phyloP scores from a whole-genome alignment of 352 stramenopile species.

The Phytophthora cactorum region DNA sequence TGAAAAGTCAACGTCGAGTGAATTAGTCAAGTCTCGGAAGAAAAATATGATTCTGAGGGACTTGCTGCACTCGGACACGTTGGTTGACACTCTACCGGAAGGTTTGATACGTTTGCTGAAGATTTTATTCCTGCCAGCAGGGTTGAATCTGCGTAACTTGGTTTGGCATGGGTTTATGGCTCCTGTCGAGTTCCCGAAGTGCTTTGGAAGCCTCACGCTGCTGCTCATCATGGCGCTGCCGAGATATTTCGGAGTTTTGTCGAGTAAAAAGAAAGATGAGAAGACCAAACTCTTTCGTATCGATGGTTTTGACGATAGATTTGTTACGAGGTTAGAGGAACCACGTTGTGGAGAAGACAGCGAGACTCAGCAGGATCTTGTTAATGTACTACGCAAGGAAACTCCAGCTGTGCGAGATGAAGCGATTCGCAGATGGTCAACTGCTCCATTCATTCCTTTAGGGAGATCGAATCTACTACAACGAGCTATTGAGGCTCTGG shows the following conservation, averaged over 20 bases:
- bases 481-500: conserved; percentile 35
- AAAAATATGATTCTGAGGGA: conserved; percentile 79
- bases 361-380: conserved; percentile 5
- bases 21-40: conserved; percentile 8
- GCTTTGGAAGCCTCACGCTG: conserved; percentile 56
- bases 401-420: neutral
- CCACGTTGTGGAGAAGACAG: neutral
- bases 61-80: conserved; percentile 52
- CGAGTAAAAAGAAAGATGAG: neutral
- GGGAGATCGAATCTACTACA: conserved; percentile 45
- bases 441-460: conserved; percentile 44
- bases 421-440: conserved; percentile 17
- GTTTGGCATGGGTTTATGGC: conserved; percentile 75
- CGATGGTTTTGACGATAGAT: conserved; percentile 32
- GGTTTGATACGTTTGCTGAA: conserved; percentile 56
- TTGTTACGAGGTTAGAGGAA: conserved; percentile 24
- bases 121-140: conserved; percentile 64
- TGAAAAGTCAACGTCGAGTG: conserved; percentile 3
- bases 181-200: conserved; percentile 60
- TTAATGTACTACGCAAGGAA: conserved; percentile 16
- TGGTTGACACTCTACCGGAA: conserved; percentile 37
- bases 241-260: conserved; percentile 18
- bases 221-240: conserved; percentile 54
- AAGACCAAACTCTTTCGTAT: conserved; percentile 28
- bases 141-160: conserved; percentile 71